Conservation (phyloP, 2,329 filamentous ascomycete genomes). For the Lachnellula suecica region DNA sequence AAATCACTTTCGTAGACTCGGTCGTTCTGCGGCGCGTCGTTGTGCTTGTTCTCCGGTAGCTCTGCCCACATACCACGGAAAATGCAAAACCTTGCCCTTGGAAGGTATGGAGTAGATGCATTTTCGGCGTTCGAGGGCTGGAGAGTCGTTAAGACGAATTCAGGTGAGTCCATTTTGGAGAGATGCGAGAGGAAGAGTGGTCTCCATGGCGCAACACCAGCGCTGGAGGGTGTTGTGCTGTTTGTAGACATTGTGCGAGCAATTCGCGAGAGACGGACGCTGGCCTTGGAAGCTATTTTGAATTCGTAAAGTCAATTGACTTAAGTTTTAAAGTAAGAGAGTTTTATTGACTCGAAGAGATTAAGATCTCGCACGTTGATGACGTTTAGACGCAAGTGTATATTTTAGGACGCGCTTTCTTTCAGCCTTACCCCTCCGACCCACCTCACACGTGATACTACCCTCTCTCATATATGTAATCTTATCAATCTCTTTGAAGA, state of each 20-base stretch:
- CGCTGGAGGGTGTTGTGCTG: slow-evolving; percentile 20
- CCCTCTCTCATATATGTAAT: background rate
- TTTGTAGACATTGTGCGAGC: slow-evolving; percentile 31
- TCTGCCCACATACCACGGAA: slow-evolving; percentile 82
- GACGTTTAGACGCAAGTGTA: slow-evolving; percentile 5
- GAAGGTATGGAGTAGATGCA: slow-evolving; percentile 37
- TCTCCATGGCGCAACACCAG: slow-evolving; percentile 34
- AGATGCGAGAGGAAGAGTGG: slow-evolving; percentile 34
- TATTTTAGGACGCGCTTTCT: no score
- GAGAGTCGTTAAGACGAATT: slow-evolving; percentile 46
- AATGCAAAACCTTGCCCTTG: slow-evolving; percentile 76
- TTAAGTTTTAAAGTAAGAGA: background rate
- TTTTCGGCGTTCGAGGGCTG: slow-evolving; percentile 32
- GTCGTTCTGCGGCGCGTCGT: slow-evolving; percentile 71
- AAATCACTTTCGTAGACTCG: slow-evolving; percentile 72
- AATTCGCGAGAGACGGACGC: slow-evolving; percentile 25
- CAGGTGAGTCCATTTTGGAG: slow-evolving; percentile 36
- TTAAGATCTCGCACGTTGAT: slow-evolving; percentile 1
- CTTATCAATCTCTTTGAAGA: background rate
- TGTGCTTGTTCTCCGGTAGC: slow-evolving; percentile 70
- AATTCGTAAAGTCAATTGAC: slow-evolving; percentile 8
- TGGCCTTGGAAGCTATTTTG: slow-evolving; percentile 32
- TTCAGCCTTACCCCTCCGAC: no score
- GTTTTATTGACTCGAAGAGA: background rate
- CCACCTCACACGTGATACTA: background rate